Percentiles rank a stretch among this genome's conserved stretches.
phyloP scores from a whole-genome alignment of 805 yeast genomes.

The Starmera caribaea region DNA sequence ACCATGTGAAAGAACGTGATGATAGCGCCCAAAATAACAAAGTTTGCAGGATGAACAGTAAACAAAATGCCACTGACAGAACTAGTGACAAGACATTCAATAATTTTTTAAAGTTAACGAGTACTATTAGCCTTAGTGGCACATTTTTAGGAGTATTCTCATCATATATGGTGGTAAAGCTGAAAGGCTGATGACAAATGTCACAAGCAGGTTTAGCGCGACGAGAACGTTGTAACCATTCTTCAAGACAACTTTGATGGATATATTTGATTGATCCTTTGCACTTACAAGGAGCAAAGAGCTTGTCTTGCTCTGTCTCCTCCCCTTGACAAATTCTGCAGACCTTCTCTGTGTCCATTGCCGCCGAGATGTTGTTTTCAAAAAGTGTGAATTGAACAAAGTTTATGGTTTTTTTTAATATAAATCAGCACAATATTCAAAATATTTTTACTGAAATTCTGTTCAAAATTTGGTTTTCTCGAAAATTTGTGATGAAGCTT shows the following conservation, averaged over 20 bases:
- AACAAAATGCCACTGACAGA: too few relatives aligned
- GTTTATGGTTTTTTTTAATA: conserved; percentile 8
- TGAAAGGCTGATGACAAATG: conserved; percentile 72
- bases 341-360: conserved; percentile 33
- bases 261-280: conserved; percentile 88
- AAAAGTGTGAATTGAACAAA: conserved; percentile 12
- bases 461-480: background rate
- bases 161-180: conserved; percentile 55
- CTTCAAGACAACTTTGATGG: conserved; percentile 84
- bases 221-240: conserved; percentile 62
- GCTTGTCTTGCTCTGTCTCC: conserved; percentile 66
- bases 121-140: conserved; percentile 39
- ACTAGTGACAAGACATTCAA: conserved; percentile 2
- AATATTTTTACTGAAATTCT: background rate
- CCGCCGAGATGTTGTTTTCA: background rate
- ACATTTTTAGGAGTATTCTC: conserved; percentile 54
- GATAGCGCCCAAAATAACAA: conserved; percentile 50
- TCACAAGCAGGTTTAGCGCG: conserved; percentile 62
- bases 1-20: conserved; percentile 45
- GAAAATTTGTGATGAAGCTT: background rate
- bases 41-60: conserved; percentile 27
- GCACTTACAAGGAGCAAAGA: conserved; percentile 89
- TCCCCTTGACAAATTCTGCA: conserved; percentile 96
- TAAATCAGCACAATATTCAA: background rate
- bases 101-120: conserved; percentile 23